Conservation (phyloP, 106 monocot species). For the Platanthera zijinensis region DNA sequence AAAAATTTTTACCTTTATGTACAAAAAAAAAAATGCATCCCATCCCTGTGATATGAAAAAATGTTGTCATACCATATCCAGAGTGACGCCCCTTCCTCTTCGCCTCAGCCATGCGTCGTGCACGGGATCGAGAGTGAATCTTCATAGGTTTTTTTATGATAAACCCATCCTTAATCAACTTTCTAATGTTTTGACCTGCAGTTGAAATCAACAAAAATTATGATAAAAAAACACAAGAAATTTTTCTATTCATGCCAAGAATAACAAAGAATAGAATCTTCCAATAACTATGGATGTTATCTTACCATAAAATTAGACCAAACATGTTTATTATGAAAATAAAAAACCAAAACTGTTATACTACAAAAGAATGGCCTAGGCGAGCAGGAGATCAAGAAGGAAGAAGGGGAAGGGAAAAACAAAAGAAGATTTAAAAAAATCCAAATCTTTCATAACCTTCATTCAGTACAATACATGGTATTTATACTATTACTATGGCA, state of each 20-base stretch:
- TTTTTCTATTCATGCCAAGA: not conserved
- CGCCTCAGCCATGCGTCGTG: conserved; percentile 29
- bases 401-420: too few species aligned
- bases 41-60: not conserved
- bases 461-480: too few species aligned
- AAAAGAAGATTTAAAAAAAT: too few species aligned
- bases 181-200: conserved; percentile 43
- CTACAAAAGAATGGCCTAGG: too few species aligned
- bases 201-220: not conserved
- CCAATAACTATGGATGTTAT: not conserved
- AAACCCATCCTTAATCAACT: conserved; percentile 37
- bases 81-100: conserved; percentile 47
- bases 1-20: not conserved
- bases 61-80: conserved; percentile 28
- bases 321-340: not conserved
- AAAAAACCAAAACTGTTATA: too few species aligned
- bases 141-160: conserved; percentile 31
- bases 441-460: too few species aligned
- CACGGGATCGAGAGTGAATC: conserved; percentile 41
- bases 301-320: not conserved
- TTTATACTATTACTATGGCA: too few species aligned
- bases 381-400: too few species aligned
- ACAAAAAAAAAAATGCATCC: too few species aligned
- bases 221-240: not conserved
- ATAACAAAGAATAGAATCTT: not conserved